Base-by-base conservation (phyloP, 768 basidiomycete species). In the Leucogyrophana mollusca region DNA sequence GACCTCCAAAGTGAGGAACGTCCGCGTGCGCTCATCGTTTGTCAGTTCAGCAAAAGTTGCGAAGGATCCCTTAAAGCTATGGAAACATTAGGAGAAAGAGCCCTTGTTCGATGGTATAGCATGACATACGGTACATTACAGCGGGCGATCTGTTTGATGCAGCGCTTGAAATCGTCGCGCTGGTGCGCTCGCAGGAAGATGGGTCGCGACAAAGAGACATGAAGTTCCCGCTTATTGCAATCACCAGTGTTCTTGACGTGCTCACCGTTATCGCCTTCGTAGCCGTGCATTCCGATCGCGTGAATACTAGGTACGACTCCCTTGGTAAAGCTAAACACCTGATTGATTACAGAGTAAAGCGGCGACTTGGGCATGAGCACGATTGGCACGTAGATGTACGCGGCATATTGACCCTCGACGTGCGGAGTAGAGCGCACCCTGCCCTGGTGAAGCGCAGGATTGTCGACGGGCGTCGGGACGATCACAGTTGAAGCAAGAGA, bases 131-230 rank as follows among this genome's bases (percentile, higher is more conserved):
- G 62, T 40, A 61, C 54, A 54, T 68, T 70, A 3, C 59, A 60
- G 47, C 67, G 74, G 47, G 83, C 81, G 8, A 79, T 58, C 11
- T 60, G 58, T 54, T 73, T 81, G 21, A 93, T 74, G 0, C 79
- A 79, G 23, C 69, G 71, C 53, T 81, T 85, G 32, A 95, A 68
- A 3, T 83, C 83, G 25, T 89, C 82, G 47, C 82, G 72, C 63
- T 96, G 93, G 60, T 93, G 83, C 2, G 84, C 76, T 16, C 87
- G 81, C 23, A 96, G 67, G 58, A 80, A 92, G 22, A 87, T 75
- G 9, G 93, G 91, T 4, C 90, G 79, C 0, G 92, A 87, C 10
- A 98, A 71, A 2, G 93, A 95, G 34, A 98, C 71, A 56, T 96
- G 94, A 25, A 96, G 72, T 52, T 86, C 82, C 14, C 48, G 48